Base-by-base conservation (phyloP, 1,139 yeast species). In the Candida frijolesensis region DNA sequence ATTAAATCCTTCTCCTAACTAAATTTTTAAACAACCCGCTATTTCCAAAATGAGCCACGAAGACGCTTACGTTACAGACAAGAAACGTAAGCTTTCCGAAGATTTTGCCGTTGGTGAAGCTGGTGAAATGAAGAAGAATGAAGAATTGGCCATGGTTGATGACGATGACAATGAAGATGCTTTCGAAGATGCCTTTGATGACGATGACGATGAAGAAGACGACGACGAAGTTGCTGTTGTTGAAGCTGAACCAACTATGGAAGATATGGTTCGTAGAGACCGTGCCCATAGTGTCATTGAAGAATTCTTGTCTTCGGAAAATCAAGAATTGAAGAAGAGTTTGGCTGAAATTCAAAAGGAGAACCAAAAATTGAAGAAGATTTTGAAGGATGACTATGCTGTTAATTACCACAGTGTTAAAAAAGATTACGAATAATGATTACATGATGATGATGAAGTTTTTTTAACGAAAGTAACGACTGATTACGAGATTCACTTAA, bases 41-140 rank as follows among this genome's bases (percentile, higher is more conserved):
- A 18, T 54, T 46, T 54, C 53, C 57, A 53, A 51, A 47, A 54
- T 54, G 57, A 54, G 42, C 54, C 50, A 51, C 45, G 50, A 53
- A 47, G 54, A 50, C 25, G 54, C 53, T 47, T 51, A 49, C 55
- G 40, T 48, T 46, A 48, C 45, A 45, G 57, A 53, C 45, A 50
- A 48, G 45, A 55, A 50, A 38, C 51, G 58, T 29, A 54, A 54
- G 42, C 51, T 55, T 44, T 45, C 51, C 33, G 50, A 55, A 45
- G 55, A 50, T 29, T 16, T 12, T 14, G 46, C 51, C 41, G 56
- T 44, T 35, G 34, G 42, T 30, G 55, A 49, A 5, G 33, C 46
- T n/a, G 51, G 10, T 25, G 29, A 25, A 25, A 4, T 54, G 50
- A 45, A 51, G 43, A 45, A 48, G 35, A 55, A 53, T n/a, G 35